Conservation (phyloP, 1,139 yeast species). For the Lodderomyces jiufengensis region DNA sequence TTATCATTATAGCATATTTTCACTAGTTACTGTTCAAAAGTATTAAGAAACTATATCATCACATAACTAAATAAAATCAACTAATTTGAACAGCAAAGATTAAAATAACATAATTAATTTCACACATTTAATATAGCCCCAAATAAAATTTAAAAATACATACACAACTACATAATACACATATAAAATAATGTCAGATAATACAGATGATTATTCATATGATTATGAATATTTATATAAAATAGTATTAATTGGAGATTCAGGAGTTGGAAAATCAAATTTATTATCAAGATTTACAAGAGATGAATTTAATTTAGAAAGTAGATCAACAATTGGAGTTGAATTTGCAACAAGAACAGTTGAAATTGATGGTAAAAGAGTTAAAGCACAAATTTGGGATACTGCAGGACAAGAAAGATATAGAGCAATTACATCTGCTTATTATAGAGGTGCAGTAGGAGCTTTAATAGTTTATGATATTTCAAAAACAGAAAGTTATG, state of each 20-base stretch:
- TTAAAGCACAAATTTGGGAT: constrained; percentile 99
- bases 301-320: constrained; percentile 91
- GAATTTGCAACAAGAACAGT: constrained; percentile 97
- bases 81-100: too few relatives aligned
- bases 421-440: constrained; percentile 96
- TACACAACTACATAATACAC: constrained; percentile 2
- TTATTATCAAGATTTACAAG: constrained; percentile 89
- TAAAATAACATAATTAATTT: too few relatives aligned
- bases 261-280: constrained; percentile 97
- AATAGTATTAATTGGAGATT: constrained; percentile 94
- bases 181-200: constrained; percentile 34
- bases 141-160: too few relatives aligned
- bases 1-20: too few relatives aligned
- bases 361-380: constrained; percentile 90
- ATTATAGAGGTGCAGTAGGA: constrained; percentile 97
- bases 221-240: constrained; percentile 95
- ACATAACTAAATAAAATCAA: too few relatives aligned
- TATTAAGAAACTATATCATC: too few relatives aligned
- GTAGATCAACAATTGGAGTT: constrained; percentile 94
- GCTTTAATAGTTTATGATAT: constrained; percentile 95
- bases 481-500: constrained; percentile 88
- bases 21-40: too few relatives aligned
- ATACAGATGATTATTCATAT: constrained; percentile 73
- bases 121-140: too few relatives aligned
- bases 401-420: constrained; percentile 99